Percentiles rank a stretch among this genome's conserved stretches.
These are phyloP conservation scores for Bretschneidera sinensis DNA, from an alignment of 345 rosid species.

Conservation along the genomic window DNA sequence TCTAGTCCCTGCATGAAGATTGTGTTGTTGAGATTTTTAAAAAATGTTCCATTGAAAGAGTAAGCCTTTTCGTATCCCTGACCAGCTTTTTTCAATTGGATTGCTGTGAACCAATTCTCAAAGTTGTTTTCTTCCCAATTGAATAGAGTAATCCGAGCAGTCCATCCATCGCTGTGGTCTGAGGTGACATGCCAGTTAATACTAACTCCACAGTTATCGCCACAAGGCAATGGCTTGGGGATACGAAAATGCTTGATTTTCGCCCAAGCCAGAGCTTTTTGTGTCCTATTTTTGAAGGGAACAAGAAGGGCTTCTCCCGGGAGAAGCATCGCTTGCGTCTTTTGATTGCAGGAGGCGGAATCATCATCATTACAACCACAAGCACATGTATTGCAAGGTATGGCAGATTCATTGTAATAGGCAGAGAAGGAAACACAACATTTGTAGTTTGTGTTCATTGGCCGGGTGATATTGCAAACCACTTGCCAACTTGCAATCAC, in stretches of 20 bases:
- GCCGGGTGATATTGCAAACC: constrained; percentile 45
- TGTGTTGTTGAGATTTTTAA: constrained; percentile 19
- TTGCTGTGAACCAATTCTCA: constrained; percentile 37
- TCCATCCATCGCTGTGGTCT: constrained; percentile 32
- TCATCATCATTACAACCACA: constrained; percentile 35
- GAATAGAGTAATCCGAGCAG: constrained; percentile 37
- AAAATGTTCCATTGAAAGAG: constrained; percentile 37
- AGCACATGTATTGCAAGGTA: too few relatives aligned
- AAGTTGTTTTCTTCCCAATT: constrained; percentile 30
- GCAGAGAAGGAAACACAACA: constrained; percentile 64
- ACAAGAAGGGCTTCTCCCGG: constrained; percentile 29
- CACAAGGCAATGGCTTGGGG: constrained; percentile 36
- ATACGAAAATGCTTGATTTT: constrained; percentile 3
- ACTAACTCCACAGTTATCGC: constrained; percentile 40
- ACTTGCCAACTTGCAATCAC: constrained; percentile 57
- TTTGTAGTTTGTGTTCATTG: constrained; percentile 21
- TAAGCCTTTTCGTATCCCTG: constrained; percentile 31
- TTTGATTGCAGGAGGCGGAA: constrained; percentile 29
- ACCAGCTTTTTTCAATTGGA: constrained; percentile 24
- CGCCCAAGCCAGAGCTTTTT: constrained; percentile 34
- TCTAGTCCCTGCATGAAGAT: constrained; percentile 29
- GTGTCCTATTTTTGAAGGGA: constrained; percentile 46
- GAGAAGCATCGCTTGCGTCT: constrained; percentile 35
- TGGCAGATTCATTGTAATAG: constrained; percentile 45
- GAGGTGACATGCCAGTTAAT: constrained; percentile 43